Evolutionary conservation across 768 basidiomycete genomes (phyloP), one percentile per base, ranked within the genome.

Genomic region (Mycena amicta): DNA sequence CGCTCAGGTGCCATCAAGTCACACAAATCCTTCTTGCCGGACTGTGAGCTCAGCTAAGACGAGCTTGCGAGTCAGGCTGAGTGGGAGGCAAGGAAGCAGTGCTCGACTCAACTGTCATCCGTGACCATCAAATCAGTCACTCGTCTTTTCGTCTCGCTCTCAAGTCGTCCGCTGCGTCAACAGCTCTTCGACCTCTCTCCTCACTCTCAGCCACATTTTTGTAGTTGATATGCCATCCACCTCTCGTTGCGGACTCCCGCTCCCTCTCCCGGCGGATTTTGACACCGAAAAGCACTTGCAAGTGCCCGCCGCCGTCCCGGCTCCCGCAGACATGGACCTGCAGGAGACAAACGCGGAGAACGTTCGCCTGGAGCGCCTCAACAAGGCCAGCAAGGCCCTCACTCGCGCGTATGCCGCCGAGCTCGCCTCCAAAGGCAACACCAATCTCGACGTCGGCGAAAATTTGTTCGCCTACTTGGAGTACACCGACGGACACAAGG

Each of bases 341-440:
- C 1, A 4, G 1, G 41, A 46, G 2, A 52, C 22, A 16, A 56
- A 61, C 45, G 45, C 25, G 22, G 22, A 52, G 15, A 61, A 61
- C 28, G 5, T 54, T 1, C 31, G 5, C 6, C 23, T 26, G 8
- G 55, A 61, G 45, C 27, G 15, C 5, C 13, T 2, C 1, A 61
- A 61, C 46, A 41, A 47, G n/a, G 20, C 12, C 4, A 61, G 60
- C 25, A 46, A 56, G 20, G 16, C 20, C 8, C 4, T 5, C 4
- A 61, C 60, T 1, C 22, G 23, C 16, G 50, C 56, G 3, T 57
- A 57, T 29, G 33, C 28, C 16, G 33, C 33, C 20, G 56, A 49
- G 1, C 20, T 25, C 4, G 13, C 45, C 2, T 22, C 39, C 1
- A 15, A 43, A 16, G 29, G 39, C 12, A 8, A 47, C 20, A 30